These are phyloP conservation scores for Myriosclerotinia curreyana DNA, from an alignment of 2,329 filamentous ascomycete genomes.

Conservation along the genomic window DNA sequence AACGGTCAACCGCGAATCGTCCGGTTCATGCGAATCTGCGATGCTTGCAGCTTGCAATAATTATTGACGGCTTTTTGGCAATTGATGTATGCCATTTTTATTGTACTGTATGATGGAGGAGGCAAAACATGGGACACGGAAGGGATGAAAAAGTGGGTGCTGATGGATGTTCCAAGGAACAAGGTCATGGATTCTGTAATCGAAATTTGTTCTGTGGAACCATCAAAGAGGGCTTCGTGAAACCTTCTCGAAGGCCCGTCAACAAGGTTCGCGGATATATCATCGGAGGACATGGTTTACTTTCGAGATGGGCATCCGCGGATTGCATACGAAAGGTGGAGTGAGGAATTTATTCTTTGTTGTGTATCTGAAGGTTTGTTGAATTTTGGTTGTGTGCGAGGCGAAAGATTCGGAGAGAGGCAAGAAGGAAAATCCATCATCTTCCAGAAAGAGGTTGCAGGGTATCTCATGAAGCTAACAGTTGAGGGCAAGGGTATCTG, in stretches of 20 bases:
- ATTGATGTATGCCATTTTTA: too few species aligned
- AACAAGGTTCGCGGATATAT: conserved; percentile 29
- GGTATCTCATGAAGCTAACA: conserved; percentile 2
- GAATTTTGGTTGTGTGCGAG: neutral
- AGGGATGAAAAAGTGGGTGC: conserved; percentile 3
- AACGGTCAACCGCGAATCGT: neutral
- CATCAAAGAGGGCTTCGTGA: conserved; percentile 23
- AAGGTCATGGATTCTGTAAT: conserved; percentile 11
- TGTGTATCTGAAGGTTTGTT: neutral
- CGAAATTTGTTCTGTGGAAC: conserved; percentile 10
- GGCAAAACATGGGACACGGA: neutral
- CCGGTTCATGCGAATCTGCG: conserved; percentile 18
- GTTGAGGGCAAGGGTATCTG: neutral
- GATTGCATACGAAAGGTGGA: conserved; percentile 9
- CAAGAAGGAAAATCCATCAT: conserved; percentile 18
- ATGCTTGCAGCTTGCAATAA: neutral
- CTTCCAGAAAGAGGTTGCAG: neutral
- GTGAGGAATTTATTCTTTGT: too few species aligned
- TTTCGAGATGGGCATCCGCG: neutral
- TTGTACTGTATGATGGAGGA: too few species aligned
- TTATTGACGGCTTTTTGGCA: neutral
- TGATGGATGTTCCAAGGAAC: neutral
- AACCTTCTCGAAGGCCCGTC: conserved; percentile 38
- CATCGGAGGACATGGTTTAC: neutral
- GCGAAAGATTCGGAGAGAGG: too few species aligned